Base-by-base conservation (phyloP, 179 eudicot species). In the Amaranthus tricolor region DNA sequence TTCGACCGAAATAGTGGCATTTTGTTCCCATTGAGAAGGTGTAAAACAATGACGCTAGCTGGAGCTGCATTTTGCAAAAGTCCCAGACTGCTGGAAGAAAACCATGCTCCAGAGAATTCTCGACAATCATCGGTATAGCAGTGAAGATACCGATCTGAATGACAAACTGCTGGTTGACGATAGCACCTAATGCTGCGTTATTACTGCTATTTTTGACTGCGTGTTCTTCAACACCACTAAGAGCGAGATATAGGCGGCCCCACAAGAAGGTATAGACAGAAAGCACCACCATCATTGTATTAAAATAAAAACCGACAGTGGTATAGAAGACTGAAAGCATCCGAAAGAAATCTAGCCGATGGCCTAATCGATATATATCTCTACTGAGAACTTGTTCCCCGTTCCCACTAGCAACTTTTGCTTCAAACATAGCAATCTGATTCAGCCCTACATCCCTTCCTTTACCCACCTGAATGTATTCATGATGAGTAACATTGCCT, bases 401-500 rank as follows among this genome's bases (percentile, higher is more conserved):
- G 43, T 95, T 95, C 43, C 99, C 99, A 76, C 98, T 88, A 15
- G 99, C 89, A 74, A 95, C 97, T 81, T 95, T 95, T 14, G 98
- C 99, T 83, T 95, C 99, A 82, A 95, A 95, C 94, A 95, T 91
- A 72, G 99, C 82, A 53, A 95, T 91, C 72, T 95, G 99, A 80
- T 95, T 95, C 68, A 95, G 78, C 73, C 99, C 99, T 31, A 95
- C 99, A 75, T 93, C 99, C 78, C 99, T 84, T 74, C 99, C 99
- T 77, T 95, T 95, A 43, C 98, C 99, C 76, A 95, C 98, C 81
- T 95, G 99, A 62, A 93, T 87, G 82, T 95, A 95, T 75, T 95
- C 99, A 64, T 95, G 98, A 69, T 95, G 99, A 0, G 99, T 93
- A 15, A 95, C 95, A 74, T 93, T 93, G 11, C 99, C 98, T 49